phyloP scores from a whole-genome alignment of 2,329 filamentous ascomycete species.

The Aspergillus unguis region DNA sequence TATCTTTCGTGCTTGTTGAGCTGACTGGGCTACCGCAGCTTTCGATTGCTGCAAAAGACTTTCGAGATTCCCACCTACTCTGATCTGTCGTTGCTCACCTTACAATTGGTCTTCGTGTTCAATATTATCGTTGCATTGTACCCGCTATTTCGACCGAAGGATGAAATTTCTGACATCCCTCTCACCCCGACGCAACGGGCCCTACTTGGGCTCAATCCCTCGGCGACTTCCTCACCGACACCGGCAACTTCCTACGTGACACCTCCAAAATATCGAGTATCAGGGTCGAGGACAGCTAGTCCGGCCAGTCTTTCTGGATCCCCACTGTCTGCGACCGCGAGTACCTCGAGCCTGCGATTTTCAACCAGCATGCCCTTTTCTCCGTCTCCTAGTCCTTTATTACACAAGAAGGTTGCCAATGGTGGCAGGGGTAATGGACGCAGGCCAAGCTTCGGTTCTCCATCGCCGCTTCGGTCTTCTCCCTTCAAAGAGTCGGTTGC shows the following conservation, averaged over 20 bases:
- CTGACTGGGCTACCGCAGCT: slow-evolving; percentile 28
- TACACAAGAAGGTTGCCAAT: slow-evolving; percentile 63
- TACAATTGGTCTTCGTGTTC: slow-evolving; percentile 62
- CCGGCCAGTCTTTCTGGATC: slow-evolving; percentile 38
- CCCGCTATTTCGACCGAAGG: slow-evolving; percentile 68
- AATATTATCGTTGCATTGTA: slow-evolving; percentile 70
- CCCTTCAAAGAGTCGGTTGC: slow-evolving; percentile 29
- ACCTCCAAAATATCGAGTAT: slow-evolving; percentile 80
- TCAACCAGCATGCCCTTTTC: slow-evolving; percentile 52
- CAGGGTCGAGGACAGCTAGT: slow-evolving; percentile 52
- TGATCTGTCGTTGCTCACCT: slow-evolving; percentile 49
- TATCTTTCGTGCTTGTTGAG: neutral
- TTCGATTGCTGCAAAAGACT: slow-evolving; percentile 34
- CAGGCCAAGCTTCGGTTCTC: slow-evolving; percentile 51
- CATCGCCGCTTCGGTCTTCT: slow-evolving; percentile 43
- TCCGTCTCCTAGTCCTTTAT: slow-evolving; percentile 55
- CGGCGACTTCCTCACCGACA: slow-evolving; percentile 59
- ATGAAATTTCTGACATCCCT: slow-evolving; percentile 83
- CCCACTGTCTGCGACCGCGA: slow-evolving; percentile 37
- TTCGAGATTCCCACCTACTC: slow-evolving; percentile 39
- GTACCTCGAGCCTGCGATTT: slow-evolving; percentile 32
- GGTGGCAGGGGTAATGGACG: slow-evolving; percentile 42
- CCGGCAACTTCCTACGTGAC: slow-evolving; percentile 74
- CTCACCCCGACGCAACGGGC: slow-evolving; percentile 84
- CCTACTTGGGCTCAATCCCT: slow-evolving; percentile 75